Evolutionary conservation across 768 basidiomycete species (phyloP).

Genomic region (Suillus spraguei): DNA sequence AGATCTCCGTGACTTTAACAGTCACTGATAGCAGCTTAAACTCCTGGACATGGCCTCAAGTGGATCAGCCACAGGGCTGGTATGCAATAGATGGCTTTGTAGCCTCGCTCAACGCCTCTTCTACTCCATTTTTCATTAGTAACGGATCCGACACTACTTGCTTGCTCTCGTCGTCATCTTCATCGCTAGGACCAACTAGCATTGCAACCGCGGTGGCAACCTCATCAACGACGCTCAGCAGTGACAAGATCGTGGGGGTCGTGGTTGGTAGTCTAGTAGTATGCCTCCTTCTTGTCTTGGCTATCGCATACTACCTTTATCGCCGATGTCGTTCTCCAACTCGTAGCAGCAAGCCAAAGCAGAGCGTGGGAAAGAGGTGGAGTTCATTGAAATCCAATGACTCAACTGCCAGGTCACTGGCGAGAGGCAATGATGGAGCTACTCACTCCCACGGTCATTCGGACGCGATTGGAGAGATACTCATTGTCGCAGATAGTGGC

Average conservation of each 20-base stretch:
- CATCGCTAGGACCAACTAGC: constrained; percentile 10
- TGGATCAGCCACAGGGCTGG: constrained; percentile 51
- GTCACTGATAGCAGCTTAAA: constrained; percentile 24
- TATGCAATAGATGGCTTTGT: constrained; percentile 39
- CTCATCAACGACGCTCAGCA: constrained; percentile 25
- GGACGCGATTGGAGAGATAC: constrained; percentile 24
- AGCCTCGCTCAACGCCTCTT: constrained; percentile 17
- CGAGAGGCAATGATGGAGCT: constrained; percentile 7
- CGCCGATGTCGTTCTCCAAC: constrained; percentile 14
- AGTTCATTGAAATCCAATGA: constrained; percentile 28
- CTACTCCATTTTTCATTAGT: constrained; percentile 37
- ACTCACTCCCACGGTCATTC: constrained; percentile 23
- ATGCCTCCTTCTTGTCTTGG: constrained; percentile 36
- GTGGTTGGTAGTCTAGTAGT: constrained; percentile 48
- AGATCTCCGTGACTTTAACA: constrained; percentile 29
- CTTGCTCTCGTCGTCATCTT: constrained; percentile 21
- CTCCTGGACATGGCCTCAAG: constrained; percentile 45
- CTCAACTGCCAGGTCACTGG: constrained; percentile 18
- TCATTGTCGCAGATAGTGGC: constrained; percentile 13
- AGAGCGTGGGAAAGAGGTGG: constrained; percentile 22
- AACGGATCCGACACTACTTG: constrained; percentile 41
- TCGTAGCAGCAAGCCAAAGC: constrained; percentile 31
- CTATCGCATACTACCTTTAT: constrained; percentile 33
- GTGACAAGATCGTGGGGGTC: constrained; percentile 53
- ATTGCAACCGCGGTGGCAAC: constrained; percentile 9